Evolutionary conservation across 1,139 yeast genomes (phyloP), one percentile per base, ranked within the genome.

Genomic region (Hemisphaericaspora xylofermentans): DNA sequence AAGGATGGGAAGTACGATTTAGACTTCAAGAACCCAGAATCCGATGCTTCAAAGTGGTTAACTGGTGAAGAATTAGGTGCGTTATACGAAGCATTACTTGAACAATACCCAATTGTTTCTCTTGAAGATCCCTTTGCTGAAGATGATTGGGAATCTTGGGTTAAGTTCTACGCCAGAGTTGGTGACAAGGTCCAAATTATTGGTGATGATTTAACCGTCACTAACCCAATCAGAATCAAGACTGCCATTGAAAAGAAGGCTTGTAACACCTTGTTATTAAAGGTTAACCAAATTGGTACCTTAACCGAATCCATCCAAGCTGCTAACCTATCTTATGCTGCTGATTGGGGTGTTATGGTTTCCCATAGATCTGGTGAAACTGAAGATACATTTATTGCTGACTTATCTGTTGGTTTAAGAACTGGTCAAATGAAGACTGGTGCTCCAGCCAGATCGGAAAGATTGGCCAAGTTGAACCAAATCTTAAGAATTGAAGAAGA

Each of bases 361-460:
- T 87, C 95, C 61, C 96, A 88, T 84, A 86, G 96, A 81, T 88
- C 96, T 58, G 98, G 98, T 78, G 98, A 91, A 82, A 89, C 97
- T 56, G 98, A 91, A 79, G 98, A 91, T 76, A 84, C 95, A 58
- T 84, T 87, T 78, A 89, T 91, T 74, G 97, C 98, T 65, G 97
- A 91, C 74, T 81, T 91, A 68, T 78, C 89, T 59, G 96, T 91
- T 61, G 98, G 97, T 78, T 80, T 91, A 70, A 87, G 97, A 82
- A 65, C 95, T 57, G 97, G 96, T 70, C 96, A 91, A 81, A 84
- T 91, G 74, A 91, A 91, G 89, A 86, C 96, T 59, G 98, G 98
- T 84, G 97, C 98, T 66, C 96, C 97, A 68, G 95, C 96, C 58
- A 88, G 98, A 81, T 88, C 96, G 56, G 98, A 91, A 80, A 89